Base-by-base conservation (phyloP, 441 rosid species). In the Erodium texanum region DNA sequence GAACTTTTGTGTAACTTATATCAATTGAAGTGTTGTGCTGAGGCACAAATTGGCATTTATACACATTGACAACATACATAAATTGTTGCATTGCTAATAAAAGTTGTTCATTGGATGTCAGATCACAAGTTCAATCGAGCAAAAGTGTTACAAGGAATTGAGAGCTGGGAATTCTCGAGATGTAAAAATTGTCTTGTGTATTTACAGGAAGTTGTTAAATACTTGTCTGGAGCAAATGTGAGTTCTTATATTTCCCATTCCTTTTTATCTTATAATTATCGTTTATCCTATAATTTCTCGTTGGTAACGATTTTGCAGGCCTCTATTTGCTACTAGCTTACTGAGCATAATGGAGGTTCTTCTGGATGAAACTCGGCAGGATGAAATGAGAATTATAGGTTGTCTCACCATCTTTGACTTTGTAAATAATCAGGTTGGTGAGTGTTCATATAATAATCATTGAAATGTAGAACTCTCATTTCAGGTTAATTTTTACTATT, bases 151-250 rank as follows among this genome's bases (percentile, higher is more conserved):
- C 87, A 93, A 91, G 83, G 97, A 91, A 75, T 71, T 93, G 81
- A 84, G 97, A 32, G 83, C 84, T 73, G 93, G 82, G 76, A 84
- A 87, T 73, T 82, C 79, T 73, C 93, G 89, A 80, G 86, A 85
- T n/a, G 97, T 86, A 16, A 88, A 87, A 82, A 93, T 87, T 45
- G 89, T 91, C 67, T 73, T 87, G 67, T 88, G 86, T 82, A 81
- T 91, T 79, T 93, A 91, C 73, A 82, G 81, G 80, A 87, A 87
- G 76, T 74, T 89, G 64, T 80, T 89, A 72, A 84, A 85, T 7
- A 84, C 90, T 64, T 93, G 97, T 77, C 87, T 87, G 82, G 92
- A 88, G 83, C 96, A 88, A 73, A 89, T 89, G 97, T 93, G 87
- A 87, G 99, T 88, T 71, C 14, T 0, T 58, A 5, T 19, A 9